Conservation (phyloP, 805 yeast genomes). For the Pichia exigua region DNA sequence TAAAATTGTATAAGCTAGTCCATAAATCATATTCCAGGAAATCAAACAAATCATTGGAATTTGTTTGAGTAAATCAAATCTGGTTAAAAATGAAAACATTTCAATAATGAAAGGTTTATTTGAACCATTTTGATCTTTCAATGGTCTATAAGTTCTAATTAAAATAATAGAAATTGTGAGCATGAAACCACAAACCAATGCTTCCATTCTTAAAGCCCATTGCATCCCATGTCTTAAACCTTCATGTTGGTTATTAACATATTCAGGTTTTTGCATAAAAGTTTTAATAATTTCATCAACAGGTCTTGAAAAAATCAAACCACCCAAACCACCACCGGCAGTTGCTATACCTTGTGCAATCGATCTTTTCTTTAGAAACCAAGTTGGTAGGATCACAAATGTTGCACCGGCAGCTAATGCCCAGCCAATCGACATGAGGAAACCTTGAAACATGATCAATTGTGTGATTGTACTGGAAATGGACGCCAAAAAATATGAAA, state of each 20-base stretch:
- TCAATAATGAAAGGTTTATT: conserved; percentile 17
- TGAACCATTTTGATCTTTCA: conserved; percentile 14
- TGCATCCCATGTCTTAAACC: conserved; percentile 7
- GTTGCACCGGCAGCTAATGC: conserved; percentile 32
- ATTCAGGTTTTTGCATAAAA: conserved; percentile 29
- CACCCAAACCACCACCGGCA: conserved; percentile 48
- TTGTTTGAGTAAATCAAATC: conserved; percentile 12
- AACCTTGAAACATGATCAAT: conserved; percentile 42
- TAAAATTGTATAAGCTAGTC: conserved; percentile 28
- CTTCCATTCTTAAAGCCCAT: conserved; percentile 42
- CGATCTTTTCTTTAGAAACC: conserved; percentile 39
- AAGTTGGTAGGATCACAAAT: conserved; percentile 36
- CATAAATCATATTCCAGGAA: conserved; percentile 21
- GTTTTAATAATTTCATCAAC: conserved; percentile 34
- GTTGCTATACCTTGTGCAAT: conserved; percentile 43
- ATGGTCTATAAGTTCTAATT: conserved; percentile 18
- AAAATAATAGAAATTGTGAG: conserved; percentile 15
- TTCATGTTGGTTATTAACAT: conserved; percentile 17
- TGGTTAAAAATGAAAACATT: conserved; percentile 8
- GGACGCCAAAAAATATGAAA: conserved; percentile 38
- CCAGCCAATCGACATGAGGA: conserved; percentile 36
- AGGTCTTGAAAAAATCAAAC: conserved; percentile 38
- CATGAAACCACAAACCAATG: conserved; percentile 24
- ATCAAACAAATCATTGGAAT: conserved; percentile 22
- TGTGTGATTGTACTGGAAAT: conserved; percentile 35